Percentiles rank a stretch among this genome's conserved stretches.
Evolutionary conservation across 2,329 filamentous ascomycete species (phyloP).

Genomic region (Trichoderma afroharzianum): DNA sequence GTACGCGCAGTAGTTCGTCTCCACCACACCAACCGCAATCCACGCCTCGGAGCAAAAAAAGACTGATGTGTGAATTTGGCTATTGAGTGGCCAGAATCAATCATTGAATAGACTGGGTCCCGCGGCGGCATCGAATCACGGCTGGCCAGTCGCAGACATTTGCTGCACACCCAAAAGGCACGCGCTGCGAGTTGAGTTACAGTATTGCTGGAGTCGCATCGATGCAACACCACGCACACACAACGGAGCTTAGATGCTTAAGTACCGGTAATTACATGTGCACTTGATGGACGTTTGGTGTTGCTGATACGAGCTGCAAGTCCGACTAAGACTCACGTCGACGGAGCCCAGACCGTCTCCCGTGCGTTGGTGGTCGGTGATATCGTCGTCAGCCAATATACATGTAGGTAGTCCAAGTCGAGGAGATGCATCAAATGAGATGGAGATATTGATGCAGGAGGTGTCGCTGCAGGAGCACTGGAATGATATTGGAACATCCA

Average conservation of each 20-base stretch:
- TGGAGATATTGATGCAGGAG: background rate
- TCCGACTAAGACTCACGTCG: background rate
- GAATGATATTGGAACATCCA: background rate
- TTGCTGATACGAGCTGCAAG: constrained; percentile 2
- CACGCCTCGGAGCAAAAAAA: constrained; percentile 1
- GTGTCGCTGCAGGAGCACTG: background rate
- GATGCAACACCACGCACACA: background rate
- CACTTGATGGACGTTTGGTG: background rate
- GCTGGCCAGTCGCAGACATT: background rate
- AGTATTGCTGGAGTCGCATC: background rate
- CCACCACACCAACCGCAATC: constrained; percentile 4
- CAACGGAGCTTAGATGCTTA: background rate
- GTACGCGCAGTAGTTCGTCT: constrained; percentile 18
- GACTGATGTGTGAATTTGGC: background rate
- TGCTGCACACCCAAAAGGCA: background rate
- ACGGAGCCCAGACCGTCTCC: background rate
- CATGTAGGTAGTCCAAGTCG: background rate
- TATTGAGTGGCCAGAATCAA: background rate
- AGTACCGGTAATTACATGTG: background rate
- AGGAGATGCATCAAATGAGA: background rate
- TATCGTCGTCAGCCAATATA: background rate
- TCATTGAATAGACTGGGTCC: background rate
- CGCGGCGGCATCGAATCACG: background rate
- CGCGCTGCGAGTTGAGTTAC: background rate
- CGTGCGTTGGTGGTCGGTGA: background rate